A percentile compares a stretch with the other conserved stretches of the same genome.
Evolutionary conservation across 768 basidiomycete species (phyloP).

Genomic region (Russula abietina): DNA sequence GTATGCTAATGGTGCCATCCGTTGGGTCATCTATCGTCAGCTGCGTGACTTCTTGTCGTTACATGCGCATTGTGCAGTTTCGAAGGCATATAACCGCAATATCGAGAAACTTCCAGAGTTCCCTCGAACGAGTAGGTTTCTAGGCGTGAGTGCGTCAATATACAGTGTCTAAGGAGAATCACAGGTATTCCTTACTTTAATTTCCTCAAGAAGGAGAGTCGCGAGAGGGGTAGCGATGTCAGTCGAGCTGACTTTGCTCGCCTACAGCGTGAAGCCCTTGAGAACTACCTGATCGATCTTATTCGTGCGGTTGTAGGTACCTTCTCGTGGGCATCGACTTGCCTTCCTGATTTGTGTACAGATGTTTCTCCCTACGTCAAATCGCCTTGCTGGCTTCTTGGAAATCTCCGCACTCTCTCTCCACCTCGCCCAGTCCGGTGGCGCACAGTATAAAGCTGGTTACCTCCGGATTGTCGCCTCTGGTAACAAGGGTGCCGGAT

Average conservation of each 20-base stretch:
- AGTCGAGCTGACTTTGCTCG: constrained; percentile 73
- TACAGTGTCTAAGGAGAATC: background rate
- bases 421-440: constrained; percentile 70
- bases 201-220: constrained; percentile 62
- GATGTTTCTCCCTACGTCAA: constrained; percentile 96
- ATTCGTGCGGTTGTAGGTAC: constrained; percentile 80
- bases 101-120: constrained; percentile 85
- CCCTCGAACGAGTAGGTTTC: constrained; percentile 60
- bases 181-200: constrained; percentile 87
- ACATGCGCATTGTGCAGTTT: constrained; percentile 83
- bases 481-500: constrained; percentile 47
- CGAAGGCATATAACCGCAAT: constrained; percentile 71
- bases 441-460: constrained; percentile 88
- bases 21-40: constrained; percentile 96
- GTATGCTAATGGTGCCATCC: constrained; percentile 85
- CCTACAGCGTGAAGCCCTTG: constrained; percentile 73
- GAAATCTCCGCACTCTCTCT: constrained; percentile 89
- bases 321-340: constrained; percentile 1
- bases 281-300: constrained; percentile 81
- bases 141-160: background rate
- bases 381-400: constrained; percentile 83
- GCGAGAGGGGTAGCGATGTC: constrained; percentile 44
- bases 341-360: constrained; percentile 29
- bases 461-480: constrained; percentile 57
- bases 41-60: constrained; percentile 87